Conservation (phyloP, 495 filamentous ascomycete species). For the Trypethelium eluteriae region DNA sequence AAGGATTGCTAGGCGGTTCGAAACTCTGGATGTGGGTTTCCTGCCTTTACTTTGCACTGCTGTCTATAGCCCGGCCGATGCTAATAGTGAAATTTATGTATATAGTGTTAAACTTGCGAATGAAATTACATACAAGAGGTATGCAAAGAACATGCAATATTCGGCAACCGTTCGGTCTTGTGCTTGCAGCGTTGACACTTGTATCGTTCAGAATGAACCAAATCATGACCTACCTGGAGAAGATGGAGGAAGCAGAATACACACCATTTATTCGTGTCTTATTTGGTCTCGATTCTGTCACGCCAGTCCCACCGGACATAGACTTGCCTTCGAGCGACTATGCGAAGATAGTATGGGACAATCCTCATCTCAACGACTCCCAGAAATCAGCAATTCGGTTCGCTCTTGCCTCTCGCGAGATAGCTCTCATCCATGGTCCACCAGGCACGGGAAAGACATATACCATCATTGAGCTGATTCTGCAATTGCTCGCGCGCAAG, state of each 20-base stretch:
- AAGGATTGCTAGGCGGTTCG: conserved; percentile 42
- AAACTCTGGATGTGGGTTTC: conserved; percentile 55
- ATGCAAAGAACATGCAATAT: conserved; percentile 11
- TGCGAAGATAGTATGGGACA: conserved; percentile 59
- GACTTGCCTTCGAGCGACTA: conserved; percentile 37
- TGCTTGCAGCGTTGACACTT: not conserved
- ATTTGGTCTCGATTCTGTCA: conserved; percentile 63
- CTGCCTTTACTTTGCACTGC: not conserved
- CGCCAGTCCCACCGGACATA: conserved; percentile 41
- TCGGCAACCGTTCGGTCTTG: no score
- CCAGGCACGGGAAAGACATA: conserved; percentile 97
- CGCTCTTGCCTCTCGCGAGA: conserved; percentile 70
- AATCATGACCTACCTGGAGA: conserved; percentile 71
- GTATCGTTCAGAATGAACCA: conserved; percentile 65
- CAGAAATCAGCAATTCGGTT: conserved; percentile 90
- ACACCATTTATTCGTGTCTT: conserved; percentile 71
- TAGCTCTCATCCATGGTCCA: conserved; percentile 91
- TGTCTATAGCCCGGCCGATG: not conserved
- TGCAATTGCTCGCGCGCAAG: conserved; percentile 67
- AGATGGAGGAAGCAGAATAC: conserved; percentile 62
- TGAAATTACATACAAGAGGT: conserved; percentile 85
- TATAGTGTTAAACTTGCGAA: conserved; percentile 82
- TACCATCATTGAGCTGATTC: conserved; percentile 88
- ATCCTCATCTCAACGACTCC: conserved; percentile 73
- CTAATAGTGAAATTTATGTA: conserved; percentile 9